phyloP scores from a whole-genome alignment of 306 rosid genomes.

The Vigna hirtella region DNA sequence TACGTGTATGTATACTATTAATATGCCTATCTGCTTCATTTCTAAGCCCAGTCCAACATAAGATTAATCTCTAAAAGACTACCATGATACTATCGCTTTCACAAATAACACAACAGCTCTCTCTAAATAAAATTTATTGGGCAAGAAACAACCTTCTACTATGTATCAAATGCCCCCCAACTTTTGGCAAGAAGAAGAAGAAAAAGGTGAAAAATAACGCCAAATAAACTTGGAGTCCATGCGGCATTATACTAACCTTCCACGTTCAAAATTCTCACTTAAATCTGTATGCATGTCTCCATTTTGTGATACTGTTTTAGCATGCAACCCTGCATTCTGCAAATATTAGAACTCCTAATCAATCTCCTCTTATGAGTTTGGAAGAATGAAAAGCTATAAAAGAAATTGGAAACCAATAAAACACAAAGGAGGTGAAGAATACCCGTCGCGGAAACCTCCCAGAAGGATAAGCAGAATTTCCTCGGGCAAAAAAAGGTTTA shows the following conservation, averaged over 20 bases:
- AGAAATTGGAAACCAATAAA: constrained; percentile 10
- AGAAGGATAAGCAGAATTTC: constrained; percentile 42
- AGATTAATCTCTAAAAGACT: constrained; percentile 10
- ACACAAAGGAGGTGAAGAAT: constrained; percentile 25
- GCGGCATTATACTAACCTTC: constrained; percentile 55
- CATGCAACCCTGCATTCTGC: constrained; percentile 54
- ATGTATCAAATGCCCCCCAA: constrained; percentile 31
- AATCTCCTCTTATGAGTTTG: constrained; percentile 25
- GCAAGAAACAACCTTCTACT: background rate
- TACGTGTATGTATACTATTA: constrained; percentile 8
- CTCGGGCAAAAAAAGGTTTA: constrained; percentile 37
- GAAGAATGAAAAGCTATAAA: constrained; percentile 33
- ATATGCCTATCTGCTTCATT: background rate
- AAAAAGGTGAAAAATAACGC: constrained; percentile 13
- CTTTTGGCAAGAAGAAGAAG: constrained; percentile 7
- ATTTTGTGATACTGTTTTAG: constrained; percentile 31
- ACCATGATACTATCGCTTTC: constrained; percentile 23
- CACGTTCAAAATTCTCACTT: constrained; percentile 46
- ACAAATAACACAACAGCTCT: constrained; percentile 23
- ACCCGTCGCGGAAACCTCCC: constrained; percentile 52
- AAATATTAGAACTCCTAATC: constrained; percentile 40
- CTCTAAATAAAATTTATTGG: background rate
- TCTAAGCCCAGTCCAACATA: background rate
- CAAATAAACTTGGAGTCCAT: background rate
- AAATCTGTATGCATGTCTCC: constrained; percentile 38